Evolutionary conservation across 345 rosid species (phyloP), one percentile per base, ranked within the genome.

Genomic region (Salix purpurea): DNA sequence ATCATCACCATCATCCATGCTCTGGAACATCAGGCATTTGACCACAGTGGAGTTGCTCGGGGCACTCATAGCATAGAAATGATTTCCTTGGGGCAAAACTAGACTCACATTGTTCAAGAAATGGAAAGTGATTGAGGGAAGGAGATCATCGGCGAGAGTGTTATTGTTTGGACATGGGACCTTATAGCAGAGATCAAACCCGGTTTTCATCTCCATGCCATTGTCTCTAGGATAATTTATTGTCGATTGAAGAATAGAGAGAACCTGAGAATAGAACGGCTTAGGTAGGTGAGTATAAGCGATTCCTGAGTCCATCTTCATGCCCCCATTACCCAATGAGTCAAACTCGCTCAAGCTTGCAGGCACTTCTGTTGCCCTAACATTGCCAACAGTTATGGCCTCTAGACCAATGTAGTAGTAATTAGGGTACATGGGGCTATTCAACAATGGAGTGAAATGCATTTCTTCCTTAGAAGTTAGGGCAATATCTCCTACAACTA

Each of bases 231-330:
- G 96, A 70, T 90, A 86, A 19, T 54, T 80, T 65, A 92, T 80
- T 16, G 13, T 2, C 32, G 88, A 79, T 42, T 88, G 81, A 65
- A 94, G 85, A 50, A 82, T 19, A 11, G 87, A 80, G 70, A 91
- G 90, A 36, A 94, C 81, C 65, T 88, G 80, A 3, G 96, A 89
- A 79, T 92, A 92, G 71, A 89, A 80, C 3, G 96, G 92, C 54
- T 89, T 81, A 0, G 96, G 96, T 4, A 92, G 81, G 78, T 92
- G 97, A 39, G 98, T 92, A 78, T 92, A 92, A 28, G 97, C 92
- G 1, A 96, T 92, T 74, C 98, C 94, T 2, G 96, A 94, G 78
- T 94, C 98, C 6, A 94, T 85, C 84, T 92, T 52, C 85, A 94
- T 75, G 19, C 98, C 97, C 4, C 98, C 96, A 72, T 92, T 92